phyloP scores from a whole-genome alignment of 805 yeast species.

The Scheffersomyces spartinae region DNA sequence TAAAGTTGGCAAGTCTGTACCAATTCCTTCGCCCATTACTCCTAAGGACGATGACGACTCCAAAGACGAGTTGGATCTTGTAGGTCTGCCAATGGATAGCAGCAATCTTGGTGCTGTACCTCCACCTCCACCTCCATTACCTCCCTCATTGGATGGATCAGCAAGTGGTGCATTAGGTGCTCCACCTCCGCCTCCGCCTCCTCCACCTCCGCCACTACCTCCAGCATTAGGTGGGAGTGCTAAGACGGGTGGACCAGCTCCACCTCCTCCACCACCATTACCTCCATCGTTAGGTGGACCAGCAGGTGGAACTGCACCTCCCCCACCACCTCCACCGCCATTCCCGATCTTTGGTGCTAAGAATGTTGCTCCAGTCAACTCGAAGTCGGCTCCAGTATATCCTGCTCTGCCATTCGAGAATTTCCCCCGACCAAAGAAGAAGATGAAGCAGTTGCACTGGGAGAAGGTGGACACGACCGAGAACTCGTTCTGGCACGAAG shows the following conservation, averaged over 20 bases:
- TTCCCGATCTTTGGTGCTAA: constrained; percentile 8
- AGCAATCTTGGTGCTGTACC: constrained; percentile 8
- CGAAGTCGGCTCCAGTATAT: too few relatives aligned
- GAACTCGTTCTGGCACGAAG: constrained; percentile 54
- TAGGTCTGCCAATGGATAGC: constrained; percentile 5
- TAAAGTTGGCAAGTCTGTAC: constrained; percentile 33
- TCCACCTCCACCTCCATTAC: constrained; percentile 9
- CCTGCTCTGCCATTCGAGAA: constrained; percentile 33
- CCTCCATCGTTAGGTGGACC: constrained; percentile 1
- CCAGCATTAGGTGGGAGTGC: constrained; percentile 7
- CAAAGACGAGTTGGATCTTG: constrained; percentile 6
- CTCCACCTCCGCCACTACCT: constrained; percentile 10
- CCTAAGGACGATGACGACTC: constrained; percentile 9
- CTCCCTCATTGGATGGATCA: constrained; percentile 3
- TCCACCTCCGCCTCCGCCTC: constrained; percentile 14
- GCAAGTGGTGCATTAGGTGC: too few relatives aligned
- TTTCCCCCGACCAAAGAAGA: constrained; percentile 46
- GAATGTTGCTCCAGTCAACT: constrained; percentile 6
- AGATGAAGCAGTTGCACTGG: constrained; percentile 76
- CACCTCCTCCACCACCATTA: constrained; percentile 2
- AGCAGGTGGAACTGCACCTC: too few relatives aligned
- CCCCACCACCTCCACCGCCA: constrained; percentile 18
- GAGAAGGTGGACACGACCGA: constrained; percentile 52
- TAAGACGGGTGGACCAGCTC: constrained; percentile 12
- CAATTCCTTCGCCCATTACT: constrained; percentile 16